These are phyloP conservation scores for Leccinum fibrillosum DNA, from an alignment of 768 basidiomycete genomes.

Conservation along the genomic window DNA sequence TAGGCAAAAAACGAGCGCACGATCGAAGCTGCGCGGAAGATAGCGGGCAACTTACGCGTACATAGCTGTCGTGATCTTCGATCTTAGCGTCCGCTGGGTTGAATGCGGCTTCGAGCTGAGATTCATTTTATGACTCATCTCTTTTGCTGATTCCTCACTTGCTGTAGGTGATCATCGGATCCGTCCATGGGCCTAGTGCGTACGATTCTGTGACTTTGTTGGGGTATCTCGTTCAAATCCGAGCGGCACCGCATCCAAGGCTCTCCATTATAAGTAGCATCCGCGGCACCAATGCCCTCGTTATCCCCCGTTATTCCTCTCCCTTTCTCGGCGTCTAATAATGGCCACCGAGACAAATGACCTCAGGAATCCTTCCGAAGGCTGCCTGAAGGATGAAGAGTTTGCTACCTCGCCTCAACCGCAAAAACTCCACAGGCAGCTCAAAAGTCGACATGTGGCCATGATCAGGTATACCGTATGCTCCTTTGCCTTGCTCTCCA, in stretches of 20 bases:
- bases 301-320: background rate
- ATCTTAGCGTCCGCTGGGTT: background rate
- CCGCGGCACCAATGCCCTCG: background rate
- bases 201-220: background rate
- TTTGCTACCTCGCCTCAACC: background rate
- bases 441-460: slow-evolving; percentile 76
- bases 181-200: background rate
- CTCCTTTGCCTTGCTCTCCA: background rate
- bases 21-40: background rate
- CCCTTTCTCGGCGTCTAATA: background rate
- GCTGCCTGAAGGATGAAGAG: slow-evolving; percentile 25
- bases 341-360: slow-evolving; percentile 25
- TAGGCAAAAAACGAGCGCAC: too few relatives aligned
- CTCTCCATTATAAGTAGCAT: background rate
- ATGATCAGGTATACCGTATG: slow-evolving; percentile 61
- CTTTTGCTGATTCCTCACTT: background rate
- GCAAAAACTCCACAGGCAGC: slow-evolving; percentile 47
- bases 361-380: slow-evolving; percentile 6
- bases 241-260: background rate
- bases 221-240: background rate
- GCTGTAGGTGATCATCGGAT: background rate
- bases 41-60: too few relatives aligned
- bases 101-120: background rate
- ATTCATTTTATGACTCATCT: background rate
- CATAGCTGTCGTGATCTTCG: background rate